phyloP scores from a whole-genome alignment of 768 basidiomycete genomes.

The Lactifluus subvellereus region DNA sequence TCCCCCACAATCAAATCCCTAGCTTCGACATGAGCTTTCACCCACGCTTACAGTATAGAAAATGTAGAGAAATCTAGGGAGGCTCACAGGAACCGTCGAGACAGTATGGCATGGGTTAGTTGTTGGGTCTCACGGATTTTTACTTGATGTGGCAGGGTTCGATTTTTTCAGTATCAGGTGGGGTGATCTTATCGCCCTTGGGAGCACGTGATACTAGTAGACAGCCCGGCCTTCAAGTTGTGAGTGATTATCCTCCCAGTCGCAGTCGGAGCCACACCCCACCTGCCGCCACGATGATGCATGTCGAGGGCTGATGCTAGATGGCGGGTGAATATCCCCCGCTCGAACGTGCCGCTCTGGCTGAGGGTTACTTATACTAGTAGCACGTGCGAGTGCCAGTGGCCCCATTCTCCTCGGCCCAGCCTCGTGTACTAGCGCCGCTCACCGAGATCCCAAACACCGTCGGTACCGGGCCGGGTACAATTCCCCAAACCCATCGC shows the following conservation, averaged over 20 bases:
- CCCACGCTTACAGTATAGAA: background rate
- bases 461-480: background rate
- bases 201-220: background rate
- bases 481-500: background rate
- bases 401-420: background rate
- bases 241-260: too few relatives aligned
- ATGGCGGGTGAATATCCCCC: background rate
- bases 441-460: background rate
- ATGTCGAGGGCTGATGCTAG: background rate
- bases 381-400: background rate
- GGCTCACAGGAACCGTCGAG: background rate
- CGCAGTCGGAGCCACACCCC: background rate
- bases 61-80: background rate
- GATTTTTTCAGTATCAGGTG: background rate
- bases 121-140: too few relatives aligned
- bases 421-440: constrained; percentile 5
- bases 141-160: background rate
- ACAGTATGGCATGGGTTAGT: too few relatives aligned
- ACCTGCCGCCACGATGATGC: background rate
- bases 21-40: too few relatives aligned
- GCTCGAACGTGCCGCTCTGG: background rate
- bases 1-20: too few relatives aligned
- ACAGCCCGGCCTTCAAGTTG: too few relatives aligned
- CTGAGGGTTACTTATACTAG: background rate
- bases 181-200: background rate